Evolutionary conservation across 768 basidiomycete genomes (phyloP).

Genomic region (Tylopilus subfusipes): DNA sequence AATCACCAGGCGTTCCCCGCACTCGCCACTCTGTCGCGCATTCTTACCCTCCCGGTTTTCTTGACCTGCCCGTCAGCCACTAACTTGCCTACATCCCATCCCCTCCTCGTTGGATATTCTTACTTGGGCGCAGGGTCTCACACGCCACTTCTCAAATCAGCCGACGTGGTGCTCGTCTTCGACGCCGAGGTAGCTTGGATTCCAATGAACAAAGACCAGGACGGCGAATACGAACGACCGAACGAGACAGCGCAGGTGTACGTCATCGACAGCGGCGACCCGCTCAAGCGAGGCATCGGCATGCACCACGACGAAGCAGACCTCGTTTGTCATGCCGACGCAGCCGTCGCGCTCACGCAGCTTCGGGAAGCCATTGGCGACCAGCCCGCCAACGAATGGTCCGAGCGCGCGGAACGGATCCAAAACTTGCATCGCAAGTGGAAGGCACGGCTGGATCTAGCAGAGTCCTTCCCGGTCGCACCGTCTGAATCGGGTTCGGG

Average conservation of each 20-base stretch:
- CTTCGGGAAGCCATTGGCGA: conserved; percentile 31
- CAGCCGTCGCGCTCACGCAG: conserved; percentile 48
- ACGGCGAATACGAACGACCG: conserved; percentile 34
- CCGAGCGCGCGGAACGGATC: conserved; percentile 14
- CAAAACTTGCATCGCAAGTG: conserved; percentile 26
- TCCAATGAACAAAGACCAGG: conserved; percentile 40
- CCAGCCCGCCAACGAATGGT: conserved; percentile 8
- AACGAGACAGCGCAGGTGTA: conserved; percentile 30
- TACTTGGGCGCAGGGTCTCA: conserved; percentile 46
- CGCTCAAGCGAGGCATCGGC: conserved; percentile 48
- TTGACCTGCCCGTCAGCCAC: conserved; percentile 48
- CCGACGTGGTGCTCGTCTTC: conserved; percentile 63
- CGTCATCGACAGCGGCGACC: conserved; percentile 43
- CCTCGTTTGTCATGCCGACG: conserved; percentile 56
- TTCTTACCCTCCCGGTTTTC: conserved; percentile 54
- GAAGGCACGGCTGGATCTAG: conserved; percentile 24
- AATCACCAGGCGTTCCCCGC: conserved; percentile 44
- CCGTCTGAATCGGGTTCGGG: conserved; percentile 14
- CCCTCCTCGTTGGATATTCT: conserved; percentile 50
- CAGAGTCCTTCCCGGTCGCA: conserved; percentile 30
- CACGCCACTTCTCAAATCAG: conserved; percentile 44
- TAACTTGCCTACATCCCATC: conserved; percentile 56
- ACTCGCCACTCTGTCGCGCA: conserved; percentile 46
- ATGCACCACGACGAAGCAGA: conserved; percentile 54
- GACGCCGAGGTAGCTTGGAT: conserved; percentile 69